Evolutionary conservation across 2,329 filamentous ascomycete species (phyloP).

Genomic region (Hypocreales sp.): DNA sequence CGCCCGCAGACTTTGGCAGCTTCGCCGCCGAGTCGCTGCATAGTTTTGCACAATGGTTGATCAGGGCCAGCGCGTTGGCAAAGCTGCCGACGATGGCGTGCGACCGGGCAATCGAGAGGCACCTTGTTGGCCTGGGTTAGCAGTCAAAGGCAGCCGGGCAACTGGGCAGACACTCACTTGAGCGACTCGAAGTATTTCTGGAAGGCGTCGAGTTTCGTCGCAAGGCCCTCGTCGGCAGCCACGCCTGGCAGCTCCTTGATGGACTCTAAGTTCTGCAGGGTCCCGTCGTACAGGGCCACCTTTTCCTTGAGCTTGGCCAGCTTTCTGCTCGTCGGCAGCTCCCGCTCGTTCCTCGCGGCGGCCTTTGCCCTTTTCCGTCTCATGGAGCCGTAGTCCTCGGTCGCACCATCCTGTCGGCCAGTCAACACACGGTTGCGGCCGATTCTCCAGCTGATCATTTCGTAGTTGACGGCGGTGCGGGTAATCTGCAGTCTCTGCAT

Average conservation of each 20-base stretch:
- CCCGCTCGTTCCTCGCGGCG: constrained; percentile 28
- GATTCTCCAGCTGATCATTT: constrained; percentile 86
- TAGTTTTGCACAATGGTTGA: constrained; percentile 54
- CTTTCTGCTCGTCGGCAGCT: constrained; percentile 58
- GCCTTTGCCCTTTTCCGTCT: constrained; percentile 30
- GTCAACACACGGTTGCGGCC: constrained; percentile 82
- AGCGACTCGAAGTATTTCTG: constrained; percentile 74
- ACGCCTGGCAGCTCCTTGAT: constrained; percentile 83
- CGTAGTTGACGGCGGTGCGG: constrained; percentile 84
- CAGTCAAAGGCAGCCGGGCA: background rate
- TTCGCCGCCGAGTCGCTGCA: constrained; percentile 35
- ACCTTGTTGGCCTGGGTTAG: constrained; percentile 30
- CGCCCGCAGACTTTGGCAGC: constrained; percentile 22
- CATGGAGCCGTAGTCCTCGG: constrained; percentile 31
- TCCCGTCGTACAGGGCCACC: constrained; percentile 80
- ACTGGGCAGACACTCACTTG: constrained; percentile 42
- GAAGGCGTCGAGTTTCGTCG: constrained; percentile 64
- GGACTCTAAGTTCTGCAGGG: constrained; percentile 77
- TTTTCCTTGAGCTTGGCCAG: constrained; percentile 72
- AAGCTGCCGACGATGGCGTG: constrained; percentile 59
- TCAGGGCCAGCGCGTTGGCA: constrained; percentile 72
- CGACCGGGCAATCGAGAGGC: constrained; percentile 71
- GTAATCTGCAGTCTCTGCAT: constrained; percentile 92
- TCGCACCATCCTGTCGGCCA: constrained; percentile 64
- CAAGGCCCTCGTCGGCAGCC: constrained; percentile 63